Base-by-base conservation (phyloP, 257 asterid species). In the Mitragyna speciosa region DNA sequence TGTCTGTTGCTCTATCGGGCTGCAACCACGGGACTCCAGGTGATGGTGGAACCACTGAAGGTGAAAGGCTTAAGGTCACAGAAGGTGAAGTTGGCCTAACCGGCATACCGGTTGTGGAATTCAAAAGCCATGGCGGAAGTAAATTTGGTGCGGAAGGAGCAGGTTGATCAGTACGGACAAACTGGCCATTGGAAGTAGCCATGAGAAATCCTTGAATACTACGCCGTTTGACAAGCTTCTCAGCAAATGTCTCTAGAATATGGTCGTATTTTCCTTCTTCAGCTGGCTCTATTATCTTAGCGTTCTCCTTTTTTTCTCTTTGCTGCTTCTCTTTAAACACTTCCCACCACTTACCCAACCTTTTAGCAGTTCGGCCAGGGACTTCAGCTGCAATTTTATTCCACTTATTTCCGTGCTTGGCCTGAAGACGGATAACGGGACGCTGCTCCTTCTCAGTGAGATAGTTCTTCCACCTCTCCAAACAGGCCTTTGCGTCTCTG, bases 321-420 rank as follows among this genome's bases (percentile, higher is more conserved):
- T 83, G 80, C 79, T 88, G 94, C 45, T 92, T 94, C 58, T 87
- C 84, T 73, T 80, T 87, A 59, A 84, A 87, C 39, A 86, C 93
- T 66, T 88, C 94, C 92, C 96, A 89, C 96, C 92, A 90, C 93
- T 93, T 92, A 0, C 95, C 93, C 2, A 90, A 88, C 22, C 96
- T 45, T 54, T 92, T 91, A n/a, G 95, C 92, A 1, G 95, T 94
- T 63, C 95, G 77, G 1, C 95, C 97, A 0, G 86, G 95, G 39
- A 94, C 90, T 73, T 92, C 90, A 80, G 94, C 90, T 0, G 98
- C 94, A 64, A 91, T 89, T 51, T 89, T 90, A 83, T 89, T 92
- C 97, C 97, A 88, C 78, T 92, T 92, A 87, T 91, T 94, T 28
- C 97, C 95, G 79, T 81, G 82, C 54, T 86, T 83, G 7, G 87